Conservation (phyloP, 2,329 filamentous ascomycete species). For the Fusarium floridanum region DNA sequence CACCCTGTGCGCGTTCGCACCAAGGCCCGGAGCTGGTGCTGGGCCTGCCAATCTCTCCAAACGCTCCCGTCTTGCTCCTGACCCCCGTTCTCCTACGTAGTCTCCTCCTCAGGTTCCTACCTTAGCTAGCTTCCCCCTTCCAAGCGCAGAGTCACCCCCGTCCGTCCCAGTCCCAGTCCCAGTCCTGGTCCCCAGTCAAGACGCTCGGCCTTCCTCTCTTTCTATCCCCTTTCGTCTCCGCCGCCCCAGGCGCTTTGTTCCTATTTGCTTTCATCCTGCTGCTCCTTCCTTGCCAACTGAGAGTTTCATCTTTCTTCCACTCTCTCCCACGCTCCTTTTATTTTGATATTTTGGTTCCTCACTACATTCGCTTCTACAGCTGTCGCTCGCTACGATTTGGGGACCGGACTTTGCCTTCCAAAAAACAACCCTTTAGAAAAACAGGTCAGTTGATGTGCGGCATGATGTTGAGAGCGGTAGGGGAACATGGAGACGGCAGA, state of each 20-base stretch:
- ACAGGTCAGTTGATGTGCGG: constrained; percentile 40
- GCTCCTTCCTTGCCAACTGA: constrained; percentile 64
- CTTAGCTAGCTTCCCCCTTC: constrained; percentile 19
- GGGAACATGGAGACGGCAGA: neutral
- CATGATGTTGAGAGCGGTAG: neutral
- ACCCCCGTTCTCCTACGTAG: constrained; percentile 12
- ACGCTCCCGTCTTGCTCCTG: constrained; percentile 15
- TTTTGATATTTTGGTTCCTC: constrained; percentile 39
- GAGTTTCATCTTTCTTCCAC: constrained; percentile 56
- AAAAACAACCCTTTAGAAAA: constrained; percentile 22
- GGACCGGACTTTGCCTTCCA: constrained; percentile 40
- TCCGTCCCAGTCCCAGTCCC: constrained; percentile 26
- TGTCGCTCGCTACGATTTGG: constrained; percentile 43
- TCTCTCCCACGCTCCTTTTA: constrained; percentile 70
- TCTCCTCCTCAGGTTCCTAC: constrained; percentile 21
- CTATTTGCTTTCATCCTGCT: constrained; percentile 45
- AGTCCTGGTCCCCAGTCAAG: constrained; percentile 39
- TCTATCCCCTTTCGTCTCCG: constrained; percentile 47
- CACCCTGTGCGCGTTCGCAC: constrained; percentile 29
- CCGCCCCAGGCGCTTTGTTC: constrained; percentile 43
- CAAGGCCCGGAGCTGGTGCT: constrained; percentile 17
- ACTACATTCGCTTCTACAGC: constrained; percentile 49
- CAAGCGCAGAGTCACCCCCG: constrained; percentile 27
- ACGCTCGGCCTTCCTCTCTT: constrained; percentile 39
- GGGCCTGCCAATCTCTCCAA: constrained; percentile 32